Percentiles rank a stretch among this genome's conserved stretches.
These are phyloP conservation scores for Cyberlindnera samutprakarnensis DNA, from an alignment of 805 yeast genomes.

Conservation along the genomic window DNA sequence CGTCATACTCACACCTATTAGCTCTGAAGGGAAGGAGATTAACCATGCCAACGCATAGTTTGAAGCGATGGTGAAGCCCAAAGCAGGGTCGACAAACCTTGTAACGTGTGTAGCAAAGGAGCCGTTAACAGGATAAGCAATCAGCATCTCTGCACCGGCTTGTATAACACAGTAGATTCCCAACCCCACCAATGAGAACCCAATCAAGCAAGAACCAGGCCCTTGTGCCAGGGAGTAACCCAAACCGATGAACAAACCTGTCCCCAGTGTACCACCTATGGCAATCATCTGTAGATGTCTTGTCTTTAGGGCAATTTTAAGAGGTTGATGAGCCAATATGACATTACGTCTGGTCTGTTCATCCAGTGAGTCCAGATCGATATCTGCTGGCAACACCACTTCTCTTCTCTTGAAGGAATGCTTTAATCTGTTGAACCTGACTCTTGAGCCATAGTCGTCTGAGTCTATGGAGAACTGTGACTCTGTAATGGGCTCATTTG, in stretches of 20 bases:
- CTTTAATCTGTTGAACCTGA: slow-evolving; percentile 2
- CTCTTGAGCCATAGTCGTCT: too few relatives aligned
- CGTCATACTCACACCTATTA: slow-evolving; percentile 54
- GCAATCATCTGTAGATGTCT: slow-evolving; percentile 64
- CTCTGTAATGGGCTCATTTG: too few relatives aligned
- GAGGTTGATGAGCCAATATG: slow-evolving; percentile 29
- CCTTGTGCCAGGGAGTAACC: slow-evolving; percentile 50
- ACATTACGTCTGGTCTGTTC: slow-evolving; percentile 19
- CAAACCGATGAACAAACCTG: slow-evolving; percentile 62
- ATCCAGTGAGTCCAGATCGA: slow-evolving; percentile 15
- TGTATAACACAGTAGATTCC: slow-evolving; percentile 56
- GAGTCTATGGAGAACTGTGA: too few relatives aligned
- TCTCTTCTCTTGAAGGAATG: slow-evolving; percentile 20
- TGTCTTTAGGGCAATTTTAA: slow-evolving; percentile 33
- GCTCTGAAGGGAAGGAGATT: slow-evolving; percentile 49
- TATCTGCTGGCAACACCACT: slow-evolving; percentile 13
- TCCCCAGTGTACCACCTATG: slow-evolving; percentile 67
- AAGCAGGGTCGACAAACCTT: slow-evolving; percentile 47
- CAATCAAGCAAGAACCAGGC: slow-evolving; percentile 62
- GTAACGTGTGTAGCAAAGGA: slow-evolving; percentile 44
- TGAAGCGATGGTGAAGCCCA: slow-evolving; percentile 47
- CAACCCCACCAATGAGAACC: slow-evolving; percentile 45
- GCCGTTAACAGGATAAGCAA: slow-evolving; percentile 46
- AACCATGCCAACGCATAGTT: slow-evolving; percentile 52
- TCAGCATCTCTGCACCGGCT: slow-evolving; percentile 48